Conservation (phyloP, 2,329 filamentous ascomycete genomes). For the Fusarium sp. region DNA sequence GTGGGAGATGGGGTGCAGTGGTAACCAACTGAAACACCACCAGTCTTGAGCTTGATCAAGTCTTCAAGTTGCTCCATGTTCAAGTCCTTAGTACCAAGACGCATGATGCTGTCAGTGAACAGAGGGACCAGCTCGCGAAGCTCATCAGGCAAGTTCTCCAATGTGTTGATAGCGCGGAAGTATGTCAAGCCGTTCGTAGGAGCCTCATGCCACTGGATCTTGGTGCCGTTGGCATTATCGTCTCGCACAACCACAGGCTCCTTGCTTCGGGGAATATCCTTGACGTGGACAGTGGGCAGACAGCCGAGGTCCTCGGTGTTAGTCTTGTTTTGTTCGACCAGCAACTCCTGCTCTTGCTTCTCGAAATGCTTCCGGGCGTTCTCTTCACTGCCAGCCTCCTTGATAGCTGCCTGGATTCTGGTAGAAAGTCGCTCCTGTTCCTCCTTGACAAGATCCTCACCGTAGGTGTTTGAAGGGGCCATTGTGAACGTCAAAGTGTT, state of each 20-base stretch:
- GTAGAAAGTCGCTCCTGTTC: conserved; percentile 78
- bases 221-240: conserved; percentile 70
- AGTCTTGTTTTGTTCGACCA: conserved; percentile 85
- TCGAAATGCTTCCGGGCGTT: conserved; percentile 78
- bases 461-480: conserved; percentile 82
- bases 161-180: conserved; percentile 85
- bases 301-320: conserved; percentile 87
- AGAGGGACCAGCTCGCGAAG: conserved; percentile 85
- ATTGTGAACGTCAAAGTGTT: conserved; percentile 93
- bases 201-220: conserved; percentile 89
- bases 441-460: conserved; percentile 77
- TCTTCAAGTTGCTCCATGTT: conserved; percentile 96
- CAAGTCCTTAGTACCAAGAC: conserved; percentile 86
- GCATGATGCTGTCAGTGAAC: conserved; percentile 92
- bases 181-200: conserved; percentile 97
- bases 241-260: conserved; percentile 70
- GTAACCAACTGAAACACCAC: conserved; percentile 86
- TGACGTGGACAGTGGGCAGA: conserved; percentile 86
- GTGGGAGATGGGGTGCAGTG: conserved; percentile 82
- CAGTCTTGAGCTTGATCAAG: conserved; percentile 94
- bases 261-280: conserved; percentile 84
- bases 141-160: conserved; percentile 84
- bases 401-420: conserved; percentile 77
- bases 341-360: conserved; percentile 80
- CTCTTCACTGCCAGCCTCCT: conserved; percentile 74